A percentile compares a stretch with the other conserved stretches of the same genome.
Evolutionary conservation across 2,329 filamentous ascomycete genomes (phyloP).

Genomic region (Scytalidium lignicola): DNA sequence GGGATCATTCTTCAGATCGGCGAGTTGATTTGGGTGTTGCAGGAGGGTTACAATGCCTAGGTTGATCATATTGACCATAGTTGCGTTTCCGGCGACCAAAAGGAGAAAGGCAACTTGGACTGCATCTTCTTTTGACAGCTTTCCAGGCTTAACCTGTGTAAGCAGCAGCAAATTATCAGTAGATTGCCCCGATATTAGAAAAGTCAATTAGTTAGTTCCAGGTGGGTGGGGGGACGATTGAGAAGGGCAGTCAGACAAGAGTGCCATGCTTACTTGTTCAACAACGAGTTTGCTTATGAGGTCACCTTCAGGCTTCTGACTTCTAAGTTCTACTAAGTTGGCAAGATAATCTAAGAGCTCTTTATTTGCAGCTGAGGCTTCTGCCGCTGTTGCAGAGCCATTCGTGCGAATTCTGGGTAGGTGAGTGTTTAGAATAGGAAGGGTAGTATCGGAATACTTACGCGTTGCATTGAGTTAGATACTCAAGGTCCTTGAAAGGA

Average conservation of each 20-base stretch:
- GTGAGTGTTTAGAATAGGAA: background rate
- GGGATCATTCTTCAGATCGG: constrained; percentile 35
- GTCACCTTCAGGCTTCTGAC: constrained; percentile 36
- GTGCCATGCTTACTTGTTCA: constrained; percentile 13
- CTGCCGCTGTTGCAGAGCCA: constrained; percentile 40
- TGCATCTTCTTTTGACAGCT: constrained; percentile 23
- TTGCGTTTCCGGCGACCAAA: constrained; percentile 46
- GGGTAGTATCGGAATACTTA: background rate
- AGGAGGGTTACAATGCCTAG: constrained; percentile 40
- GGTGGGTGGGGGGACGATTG: background rate
- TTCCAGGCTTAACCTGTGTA: constrained; percentile 24
- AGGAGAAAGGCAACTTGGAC: constrained; percentile 45
- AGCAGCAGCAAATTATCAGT: constrained; percentile 16
- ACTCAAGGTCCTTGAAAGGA: constrained; percentile 40
- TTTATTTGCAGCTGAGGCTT: constrained; percentile 40
- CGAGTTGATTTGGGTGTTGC: constrained; percentile 38
- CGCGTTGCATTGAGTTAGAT: constrained; percentile 40
- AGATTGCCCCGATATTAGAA: background rate
- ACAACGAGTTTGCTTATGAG: constrained; percentile 37
- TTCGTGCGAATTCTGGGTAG: constrained; percentile 34
- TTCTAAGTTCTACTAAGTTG: constrained; percentile 35
- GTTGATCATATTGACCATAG: constrained; percentile 46
- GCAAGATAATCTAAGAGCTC: constrained; percentile 42
- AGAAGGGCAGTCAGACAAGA: too few species aligned
- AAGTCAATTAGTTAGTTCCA: background rate